Base-by-base conservation (phyloP, 176 grass and related monocot species). In the Secale cereale region DNA sequence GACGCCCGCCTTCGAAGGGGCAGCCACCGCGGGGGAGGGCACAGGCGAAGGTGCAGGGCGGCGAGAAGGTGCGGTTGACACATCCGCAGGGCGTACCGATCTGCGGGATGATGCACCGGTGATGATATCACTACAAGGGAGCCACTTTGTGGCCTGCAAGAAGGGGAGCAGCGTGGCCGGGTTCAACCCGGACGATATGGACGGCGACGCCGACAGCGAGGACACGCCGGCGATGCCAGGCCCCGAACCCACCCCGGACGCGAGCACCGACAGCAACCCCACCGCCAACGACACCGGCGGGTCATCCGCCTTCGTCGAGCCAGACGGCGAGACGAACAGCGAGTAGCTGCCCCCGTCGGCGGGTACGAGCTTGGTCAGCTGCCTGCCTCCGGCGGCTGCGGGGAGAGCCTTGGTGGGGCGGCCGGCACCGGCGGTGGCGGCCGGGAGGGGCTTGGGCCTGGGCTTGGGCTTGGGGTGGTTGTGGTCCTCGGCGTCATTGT, bases 121-220 rank as follows among this genome's bases (percentile, higher is more conserved):
- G 71, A 89, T 56, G 71, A 86, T 81, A 57, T 95, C 97, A 13
- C 88, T 92, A 65, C 97, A 98, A 3, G 97, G 93, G 20, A 98
- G 88, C 97, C 97, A 96, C 65, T 96, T 99, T 59, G 78, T 90
- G 8, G 88, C 81, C 85, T 94, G 93, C 72, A 95, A 69, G 81
- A 96, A 94, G 6, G 97, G 97, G 26, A 99, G 83, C 23, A 96
- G 79, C 31, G 93, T 83, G 9, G 91, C 86, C 6, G 97, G 91
- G 36, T 94, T 94, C 85, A 96, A 82, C 29, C 83, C 81, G 54
- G 83, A 80, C 11, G 88, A 91, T 80, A 92, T 78, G 2, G 91
- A 94, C 17, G 97, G 88, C 31, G 93, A 92, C 2, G 88, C 84
- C 7, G 86, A 78, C 3, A 96, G 88, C 1, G 87, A 83, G 3